Evolutionary conservation across 352 stramenopile species (phyloP).

Genomic region (Pythium oligandrum): DNA sequence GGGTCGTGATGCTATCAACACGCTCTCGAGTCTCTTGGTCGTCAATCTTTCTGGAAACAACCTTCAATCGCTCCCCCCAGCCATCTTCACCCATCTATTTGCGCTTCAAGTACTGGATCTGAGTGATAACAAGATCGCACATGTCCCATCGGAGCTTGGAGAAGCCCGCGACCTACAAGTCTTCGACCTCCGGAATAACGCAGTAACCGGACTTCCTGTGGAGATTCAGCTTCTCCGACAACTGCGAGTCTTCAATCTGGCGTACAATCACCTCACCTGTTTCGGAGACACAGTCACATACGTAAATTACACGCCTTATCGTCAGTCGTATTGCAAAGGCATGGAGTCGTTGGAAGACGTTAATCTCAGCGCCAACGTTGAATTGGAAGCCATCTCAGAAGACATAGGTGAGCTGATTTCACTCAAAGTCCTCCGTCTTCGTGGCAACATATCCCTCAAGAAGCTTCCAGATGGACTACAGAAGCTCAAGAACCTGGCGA

Average conservation of each 20-base stretch:
- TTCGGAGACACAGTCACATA: conserved; percentile 29
- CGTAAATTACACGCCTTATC: background rate
- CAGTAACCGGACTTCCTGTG: conserved; percentile 28
- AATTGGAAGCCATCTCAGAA: conserved; percentile 30
- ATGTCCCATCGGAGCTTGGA: conserved; percentile 44
- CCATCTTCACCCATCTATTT: conserved; percentile 58
- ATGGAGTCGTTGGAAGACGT: conserved; percentile 44
- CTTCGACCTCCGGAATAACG: conserved; percentile 49
- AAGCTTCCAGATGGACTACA: conserved; percentile 38
- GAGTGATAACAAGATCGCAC: conserved; percentile 46
- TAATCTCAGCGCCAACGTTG: conserved; percentile 38
- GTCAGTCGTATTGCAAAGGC: conserved; percentile 26
- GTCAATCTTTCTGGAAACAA: conserved; percentile 57
- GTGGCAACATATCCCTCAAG: conserved; percentile 34
- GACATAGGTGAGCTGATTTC: conserved; percentile 27
- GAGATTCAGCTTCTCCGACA: conserved; percentile 21
- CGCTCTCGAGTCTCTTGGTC: conserved; percentile 61
- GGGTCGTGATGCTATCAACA: conserved; percentile 42
- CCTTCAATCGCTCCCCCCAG: conserved; percentile 31
- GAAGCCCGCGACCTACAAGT: conserved; percentile 42
- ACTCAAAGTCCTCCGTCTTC: conserved; percentile 32
- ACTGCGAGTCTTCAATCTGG: conserved; percentile 43
- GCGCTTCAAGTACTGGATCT: conserved; percentile 48
- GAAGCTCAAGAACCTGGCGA: conserved; percentile 27
- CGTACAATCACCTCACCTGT: conserved; percentile 33